Conservation (phyloP, 192 early-diverging fungal species). For the Coemansia sp. region DNA sequence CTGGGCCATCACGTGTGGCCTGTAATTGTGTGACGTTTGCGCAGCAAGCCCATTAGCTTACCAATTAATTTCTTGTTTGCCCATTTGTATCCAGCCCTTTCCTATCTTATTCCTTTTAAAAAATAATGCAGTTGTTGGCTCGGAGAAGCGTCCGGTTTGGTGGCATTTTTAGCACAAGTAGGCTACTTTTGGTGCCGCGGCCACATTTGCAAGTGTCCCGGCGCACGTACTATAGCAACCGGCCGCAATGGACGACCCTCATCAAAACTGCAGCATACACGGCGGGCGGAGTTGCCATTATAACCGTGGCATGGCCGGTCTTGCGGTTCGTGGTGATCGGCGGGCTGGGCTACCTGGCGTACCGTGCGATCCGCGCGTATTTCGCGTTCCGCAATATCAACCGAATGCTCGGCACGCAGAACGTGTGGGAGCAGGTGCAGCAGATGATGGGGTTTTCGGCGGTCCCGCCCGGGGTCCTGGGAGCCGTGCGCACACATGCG, state of each 20-base stretch:
- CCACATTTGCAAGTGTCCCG: background rate
- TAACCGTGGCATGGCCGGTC: constrained; percentile 33
- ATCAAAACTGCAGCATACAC: constrained; percentile 19
- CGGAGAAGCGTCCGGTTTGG: background rate
- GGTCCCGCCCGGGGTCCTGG: background rate
- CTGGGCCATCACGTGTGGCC: too few relatives aligned
- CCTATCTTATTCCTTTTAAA: background rate
- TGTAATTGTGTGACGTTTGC: too few relatives aligned
- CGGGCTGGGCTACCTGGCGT: constrained; percentile 31
- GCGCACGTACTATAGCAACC: background rate
- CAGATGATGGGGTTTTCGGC: background rate
- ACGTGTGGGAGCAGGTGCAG: background rate
- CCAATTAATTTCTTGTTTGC: too few relatives aligned
- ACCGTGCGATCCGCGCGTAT: constrained; percentile 9
- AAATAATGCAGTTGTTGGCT: background rate
- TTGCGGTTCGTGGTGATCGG: constrained; percentile 36
- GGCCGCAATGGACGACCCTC: constrained; percentile 9
- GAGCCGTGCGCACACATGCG: background rate
- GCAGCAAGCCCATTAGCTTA: too few relatives aligned
- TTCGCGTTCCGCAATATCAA: constrained; percentile 7
- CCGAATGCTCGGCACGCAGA: background rate
- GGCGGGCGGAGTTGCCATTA: constrained; percentile 30
- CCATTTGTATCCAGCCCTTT: background rate
- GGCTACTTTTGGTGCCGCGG: background rate
- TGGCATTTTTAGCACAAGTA: background rate